A percentile compares a stretch with the other conserved stretches of the same genome.
Conservation (phyloP, 129 eudicot genomes). For the Flaveria brownii region DNA sequence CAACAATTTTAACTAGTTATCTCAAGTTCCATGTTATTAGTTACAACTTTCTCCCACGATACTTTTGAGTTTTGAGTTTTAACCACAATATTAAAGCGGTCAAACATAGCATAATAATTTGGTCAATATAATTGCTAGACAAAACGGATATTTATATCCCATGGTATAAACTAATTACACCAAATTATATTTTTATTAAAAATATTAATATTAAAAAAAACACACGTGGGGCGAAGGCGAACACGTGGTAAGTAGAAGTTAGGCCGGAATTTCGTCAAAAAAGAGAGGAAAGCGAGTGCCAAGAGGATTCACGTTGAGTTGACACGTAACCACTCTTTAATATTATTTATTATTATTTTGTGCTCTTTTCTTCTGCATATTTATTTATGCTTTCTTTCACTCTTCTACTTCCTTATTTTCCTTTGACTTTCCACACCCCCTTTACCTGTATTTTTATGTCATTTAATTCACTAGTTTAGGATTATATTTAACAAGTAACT, state of each 20-base stretch:
- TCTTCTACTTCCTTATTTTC: constrained; percentile 30
- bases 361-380: constrained; percentile 14
- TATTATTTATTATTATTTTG: constrained; percentile 7
- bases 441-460: constrained; percentile 18
- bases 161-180: neutral
- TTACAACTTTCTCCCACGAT: too few relatives aligned
- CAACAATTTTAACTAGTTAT: too few relatives aligned
- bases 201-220: neutral
- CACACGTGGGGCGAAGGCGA: constrained; percentile 4
- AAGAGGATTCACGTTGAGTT: neutral
- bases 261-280: constrained; percentile 35
- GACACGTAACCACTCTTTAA: constrained; percentile 29
- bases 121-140: neutral
- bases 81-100: neutral
- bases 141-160: neutral
- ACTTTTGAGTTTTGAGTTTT: neutral
- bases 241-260: constrained; percentile 47
- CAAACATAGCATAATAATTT: neutral
- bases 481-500: too few relatives aligned
- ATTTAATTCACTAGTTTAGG: too few relatives aligned
- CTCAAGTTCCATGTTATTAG: too few relatives aligned
- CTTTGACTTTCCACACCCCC: constrained; percentile 31
- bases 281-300: constrained; percentile 16
- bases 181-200: neutral
- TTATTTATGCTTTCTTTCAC: constrained; percentile 38